Evolutionary conservation across 805 yeast genomes (phyloP), one percentile per base, ranked within the genome.

Genomic region (Wickerhamomyces strasburgensis): DNA sequence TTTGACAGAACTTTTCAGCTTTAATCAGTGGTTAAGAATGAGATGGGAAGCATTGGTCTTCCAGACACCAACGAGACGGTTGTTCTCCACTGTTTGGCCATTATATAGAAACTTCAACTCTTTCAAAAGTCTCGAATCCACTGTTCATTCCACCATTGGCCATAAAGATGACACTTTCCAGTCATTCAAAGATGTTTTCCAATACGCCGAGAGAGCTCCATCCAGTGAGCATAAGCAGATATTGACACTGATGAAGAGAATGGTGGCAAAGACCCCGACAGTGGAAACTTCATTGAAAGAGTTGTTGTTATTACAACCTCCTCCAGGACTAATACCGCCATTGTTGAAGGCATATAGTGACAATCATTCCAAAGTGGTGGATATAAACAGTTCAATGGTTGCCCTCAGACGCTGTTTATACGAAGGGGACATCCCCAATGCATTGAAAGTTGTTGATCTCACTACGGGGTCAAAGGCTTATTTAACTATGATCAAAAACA

Each of bases 381-480:
- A 35, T 2, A 33, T 14, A 16, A 31, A 36, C 4, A 24, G 15
- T n/a, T 43, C 37, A 10, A 14, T 38, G 17, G 13, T 37, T 27
- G 44, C 44, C 1, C 37, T 44, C 4, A 43, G 43, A 14, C 33
- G 28, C 8, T 40, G 40, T 5, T 18, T 43, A 10, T 40, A 44
- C 44, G 44, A 44, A 11, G 48, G 41, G 3, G 44, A 40, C 21
- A 34, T 44, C 14, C 33, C 31, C 14, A 44, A 65, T 29, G 85
- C 88, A 0, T 56, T 81, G 27, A 65, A 66, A 32, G 56, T 81
- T 30, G 65, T 84, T 16, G 84, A 80, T 43, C 51, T 68, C 32
- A 78, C 93, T 0, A 70, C 77, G 2, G 87, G 79, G 2, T 72
- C 75, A 31, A 56, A 65, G 10, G 68, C 73, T 44, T 80, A 78